Evolutionary conservation across 1,139 yeast genomes (phyloP), one percentile per base, ranked within the genome.

Genomic region (Kazachstania sp.): DNA sequence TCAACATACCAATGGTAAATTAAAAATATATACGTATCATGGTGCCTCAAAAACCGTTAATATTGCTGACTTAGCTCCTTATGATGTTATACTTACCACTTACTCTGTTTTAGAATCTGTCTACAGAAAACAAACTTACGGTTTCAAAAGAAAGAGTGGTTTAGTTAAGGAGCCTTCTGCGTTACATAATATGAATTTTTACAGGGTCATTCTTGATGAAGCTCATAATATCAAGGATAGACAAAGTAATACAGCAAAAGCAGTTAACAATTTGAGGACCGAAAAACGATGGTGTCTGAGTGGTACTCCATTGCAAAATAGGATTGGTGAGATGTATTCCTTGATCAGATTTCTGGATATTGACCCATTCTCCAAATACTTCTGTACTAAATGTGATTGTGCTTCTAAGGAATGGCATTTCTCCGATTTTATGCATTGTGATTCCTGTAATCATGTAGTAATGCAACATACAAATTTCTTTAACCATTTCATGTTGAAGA

Each of bases 211-310:
- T 12, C 70, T 92, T 45, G 99, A 92, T 67, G 99, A 92, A 64
- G 98, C 98, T 0, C 99, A 92, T 65, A 90, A 90, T 62, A 90
- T 92, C 68, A 94, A 94, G 63, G 97, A 92, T 64, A 75, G 97
- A 51, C 86, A 90, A 45, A 83, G 95, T 45, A 90, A 90, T 34
- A 92, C 98, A 0, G 88, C 97, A 0, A 82, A 85, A 55, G 95
- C 97, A 1, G 96, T 95, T 1, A 87, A 86, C 63, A 71, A 73
- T 50, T 67, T 92, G 47, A 68, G 73, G 35, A 79, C 95, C 2
- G 71, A 78, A 41, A 86, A 86, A 58, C 70, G 95, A 52, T 85
- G 95, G 83, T 92, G 98, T 66, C 68, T 92, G 31, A 80, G 95
- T 1, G 99, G 98, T 56, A 92, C 99, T 0, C 98, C 99, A 0